Conservation (phyloP, 352 stramenopile species). For the Pythium dissimile region DNA sequence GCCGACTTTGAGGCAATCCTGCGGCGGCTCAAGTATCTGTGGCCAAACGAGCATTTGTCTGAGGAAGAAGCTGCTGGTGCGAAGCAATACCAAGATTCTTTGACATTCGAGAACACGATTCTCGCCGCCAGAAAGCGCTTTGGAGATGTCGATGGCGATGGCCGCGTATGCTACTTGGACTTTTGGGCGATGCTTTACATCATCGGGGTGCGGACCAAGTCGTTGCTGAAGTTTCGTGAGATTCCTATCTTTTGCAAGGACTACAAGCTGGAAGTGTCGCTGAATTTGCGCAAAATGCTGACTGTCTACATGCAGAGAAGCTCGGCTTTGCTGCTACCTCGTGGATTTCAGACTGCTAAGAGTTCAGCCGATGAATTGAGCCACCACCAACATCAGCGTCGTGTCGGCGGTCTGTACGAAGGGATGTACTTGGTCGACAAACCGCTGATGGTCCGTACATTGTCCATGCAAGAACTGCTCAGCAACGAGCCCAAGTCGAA, state of each 20-base stretch:
- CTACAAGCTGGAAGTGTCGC: slow-evolving; percentile 73
- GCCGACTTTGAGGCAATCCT: slow-evolving; percentile 55
- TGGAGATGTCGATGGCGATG: slow-evolving; percentile 48
- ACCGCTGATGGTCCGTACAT: slow-evolving; percentile 10
- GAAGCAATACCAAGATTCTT: slow-evolving; percentile 26
- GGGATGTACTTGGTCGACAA: slow-evolving; percentile 19
- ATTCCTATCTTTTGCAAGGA: slow-evolving; percentile 70
- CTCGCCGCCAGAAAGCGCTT: slow-evolving; percentile 44
- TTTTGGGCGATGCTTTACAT: slow-evolving; percentile 86
- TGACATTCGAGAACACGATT: slow-evolving; percentile 55
- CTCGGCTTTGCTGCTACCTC: slow-evolving; percentile 50
- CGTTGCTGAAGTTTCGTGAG: slow-evolving; percentile 58
- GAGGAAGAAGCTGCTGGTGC: slow-evolving; percentile 29
- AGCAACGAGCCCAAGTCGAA: background rate
- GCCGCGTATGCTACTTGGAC: slow-evolving; percentile 72
- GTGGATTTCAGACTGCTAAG: slow-evolving; percentile 45
- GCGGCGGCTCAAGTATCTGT: slow-evolving; percentile 58
- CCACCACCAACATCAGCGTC: slow-evolving; percentile 8
- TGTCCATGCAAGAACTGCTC: slow-evolving; percentile 50
- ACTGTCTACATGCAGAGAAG: slow-evolving; percentile 59
- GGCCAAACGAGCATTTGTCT: slow-evolving; percentile 43
- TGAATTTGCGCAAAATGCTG: slow-evolving; percentile 40
- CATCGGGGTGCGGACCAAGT: slow-evolving; percentile 46
- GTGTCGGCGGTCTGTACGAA: slow-evolving; percentile 14
- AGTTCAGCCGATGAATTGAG: slow-evolving; percentile 39